Evolutionary conservation across 768 basidiomycete genomes (phyloP), one percentile per base, ranked within the genome.

Genomic region (Paxillus ammoniavirescens): DNA sequence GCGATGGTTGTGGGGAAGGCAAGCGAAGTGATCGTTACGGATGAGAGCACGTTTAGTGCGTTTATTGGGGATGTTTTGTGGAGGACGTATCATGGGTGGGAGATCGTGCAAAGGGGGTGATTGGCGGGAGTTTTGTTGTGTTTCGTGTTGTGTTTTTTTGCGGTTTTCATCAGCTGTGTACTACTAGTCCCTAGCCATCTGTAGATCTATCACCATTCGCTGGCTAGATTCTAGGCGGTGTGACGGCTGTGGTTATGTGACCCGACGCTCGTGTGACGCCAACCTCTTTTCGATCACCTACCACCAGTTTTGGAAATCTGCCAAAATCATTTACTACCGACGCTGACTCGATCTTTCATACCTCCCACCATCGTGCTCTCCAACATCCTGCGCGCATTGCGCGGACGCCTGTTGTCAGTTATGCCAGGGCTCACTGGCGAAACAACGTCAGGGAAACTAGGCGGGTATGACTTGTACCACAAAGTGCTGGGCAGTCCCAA

Each of bases 391-490:
- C 38, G 38, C 38, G n/a, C 38, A 17, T 40, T 6, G 38, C 38
- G 38, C 38, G 38, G 38, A 17, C 38, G 15, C n/a, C n/a, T 40
- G 17, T 18, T 17, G n/a, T 5, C 17, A 40, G 6, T 8, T 18
- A 40, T 40, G 38, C 38, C 38, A n/a, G 38, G 38, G 9, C 38
- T 40, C n/a, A 17, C 38, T 1, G 38, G 38, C 9, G 38, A 40
- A 26, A 26, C 26, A 6, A 21, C 13, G 3, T 43, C 50, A 3
- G 55, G 13, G 7, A 90, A 87, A 66, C 73, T 87, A 10, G 71
- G 67, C 10, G 94, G 93, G 2, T 94, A 93, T 62, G 87, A 93
- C 4, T 91, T 97, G 61, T 97, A 93, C 64, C 75, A 75, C 23
- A 74, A 84, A 52, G 81, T 91, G 1, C 77, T 98, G 23, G 88